Conservation (phyloP, 345 rosid genomes). For the Carallia pectinifolia region DNA sequence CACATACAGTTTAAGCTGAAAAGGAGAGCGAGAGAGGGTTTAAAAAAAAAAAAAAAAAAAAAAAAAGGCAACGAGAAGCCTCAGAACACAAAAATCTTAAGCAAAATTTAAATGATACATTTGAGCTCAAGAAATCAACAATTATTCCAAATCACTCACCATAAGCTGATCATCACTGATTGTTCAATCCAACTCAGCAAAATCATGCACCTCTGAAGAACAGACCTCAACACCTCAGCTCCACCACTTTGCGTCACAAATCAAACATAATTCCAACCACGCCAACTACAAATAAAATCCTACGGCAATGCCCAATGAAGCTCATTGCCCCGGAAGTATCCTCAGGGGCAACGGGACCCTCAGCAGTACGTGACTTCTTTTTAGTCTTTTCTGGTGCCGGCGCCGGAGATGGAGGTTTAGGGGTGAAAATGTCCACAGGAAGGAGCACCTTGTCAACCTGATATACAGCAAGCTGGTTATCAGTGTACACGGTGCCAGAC, state of each 20-base stretch:
- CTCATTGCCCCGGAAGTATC: slow-evolving; percentile 23
- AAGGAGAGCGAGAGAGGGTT: not conserved
- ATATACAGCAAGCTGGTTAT: slow-evolving; percentile 39
- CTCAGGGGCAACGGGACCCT: slow-evolving; percentile 13
- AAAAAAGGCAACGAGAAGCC: not conserved
- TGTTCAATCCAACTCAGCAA: slow-evolving; percentile 5
- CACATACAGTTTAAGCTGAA: not conserved
- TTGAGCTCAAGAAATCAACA: not conserved
- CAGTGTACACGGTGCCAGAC: slow-evolving; percentile 26
- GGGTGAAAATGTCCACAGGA: slow-evolving; percentile 35
- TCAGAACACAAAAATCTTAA: not conserved
- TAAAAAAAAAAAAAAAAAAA: too few relatives aligned
- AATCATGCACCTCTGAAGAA: slow-evolving; percentile 4
- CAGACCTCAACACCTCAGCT: not conserved
- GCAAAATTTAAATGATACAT: not conserved
- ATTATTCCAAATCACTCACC: slow-evolving; percentile 15
- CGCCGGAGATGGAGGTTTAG: slow-evolving; percentile 40
- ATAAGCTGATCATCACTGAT: slow-evolving; percentile 3
- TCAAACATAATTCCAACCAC: slow-evolving; percentile 5
- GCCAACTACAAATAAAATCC: slow-evolving; percentile 5
- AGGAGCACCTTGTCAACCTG: slow-evolving; percentile 43
- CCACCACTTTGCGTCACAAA: slow-evolving; percentile 9
- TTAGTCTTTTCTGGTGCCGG: slow-evolving; percentile 35
- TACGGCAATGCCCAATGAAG: not conserved
- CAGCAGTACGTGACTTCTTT: slow-evolving; percentile 25